Base-by-base conservation (phyloP, 2,329 filamentous ascomycete species). In the Penicillium crustosum region DNA sequence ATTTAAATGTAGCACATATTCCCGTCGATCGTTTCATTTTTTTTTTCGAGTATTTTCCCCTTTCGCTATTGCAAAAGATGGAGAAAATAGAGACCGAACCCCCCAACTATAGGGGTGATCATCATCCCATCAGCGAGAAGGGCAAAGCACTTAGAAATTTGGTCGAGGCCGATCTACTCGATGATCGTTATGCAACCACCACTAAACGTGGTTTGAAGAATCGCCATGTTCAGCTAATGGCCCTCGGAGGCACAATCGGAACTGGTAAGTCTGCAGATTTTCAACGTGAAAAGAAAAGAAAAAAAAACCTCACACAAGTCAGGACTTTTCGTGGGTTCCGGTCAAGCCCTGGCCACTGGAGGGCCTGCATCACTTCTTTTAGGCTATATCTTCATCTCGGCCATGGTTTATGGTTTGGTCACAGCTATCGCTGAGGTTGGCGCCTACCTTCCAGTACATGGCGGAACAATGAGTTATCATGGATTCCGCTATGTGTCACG, bases 301-400 rank as follows among this genome's bases (percentile, higher is more conserved):
- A 15, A 15, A 12, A 0, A 15, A 33, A 15, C 0, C 31, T 33
- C 12, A 33, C 31, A 33, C 5, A 13, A 33, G 31, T 15, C 31
- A 33, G 31, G 31, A 33, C 31, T 33, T 33, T 33, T 33, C 31
- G 31, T 33, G 31, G 31, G 31, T 33, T 33, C 31, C 12, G 31
- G 31, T 6, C 31, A 33, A 33, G 12, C 81, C 1, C 79, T 86
- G 33, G 76, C 78, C 25, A 78, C 76, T 25, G 82, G 77, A 29
- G 83, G 81, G 3, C 82, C 82, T 2, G 73, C 82, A 0, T 81
- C 80, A 23, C 75, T 82, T 27, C 70, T 85, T 0, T 69, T 85
- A 6, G 82, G 80, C 9, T 84, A 83, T 59, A 68, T 79, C 4
- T 78, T 82, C 43, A 76, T 82, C 79, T 82, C 79, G 0, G 68